Evolutionary conservation across 2,329 filamentous ascomycete species (phyloP), one percentile per base, ranked within the genome.

Genomic region (Penicillium brasilianum): DNA sequence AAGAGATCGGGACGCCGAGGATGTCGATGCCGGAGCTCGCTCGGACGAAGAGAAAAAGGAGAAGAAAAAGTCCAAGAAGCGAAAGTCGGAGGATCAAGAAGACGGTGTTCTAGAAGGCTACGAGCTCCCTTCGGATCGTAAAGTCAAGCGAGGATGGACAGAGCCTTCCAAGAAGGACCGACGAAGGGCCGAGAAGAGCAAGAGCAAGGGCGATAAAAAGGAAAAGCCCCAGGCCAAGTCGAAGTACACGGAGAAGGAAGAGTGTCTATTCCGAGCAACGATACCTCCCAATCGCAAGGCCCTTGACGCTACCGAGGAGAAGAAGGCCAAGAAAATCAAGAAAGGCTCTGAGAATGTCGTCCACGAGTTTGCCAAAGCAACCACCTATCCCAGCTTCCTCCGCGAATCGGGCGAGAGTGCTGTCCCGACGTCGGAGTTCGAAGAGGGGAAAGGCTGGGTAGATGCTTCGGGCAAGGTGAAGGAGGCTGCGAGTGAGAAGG

Each of bases 131-230:
- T 82, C 87, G 18, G 89, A 87, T 50, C 87, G 93, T 68, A 91
- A 91, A 71, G 88, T 97, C 62, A 96, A 95, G 82, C 85, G 93
- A 62, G 93, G 93, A 5, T 97, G 93, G 93, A 94, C 91, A 0
- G 90, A 93, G 63, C 83, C 88, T 1, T 80, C 82, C 22, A 80
- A 82, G 81, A 67, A 78, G 55, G 73, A 79, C 60, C 72, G 78
- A 62, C 71, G 79, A 34, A 75, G 74, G 48, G 82, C 81, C 44
- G 79, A 82, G 32, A 79, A 82, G 25, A 82, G 81, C 63, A 78
- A 82, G 41, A 81, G 84, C 60, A 82, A 83, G 56, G 83, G 86
- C 58, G 84, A 87, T 59, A 84, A 87, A 67, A 80, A 82, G 59
- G 81, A 82, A 68, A 87, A 85, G 74, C 81, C 83, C 43, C 81